Percentiles rank a stretch among this genome's conserved stretches.
Conservation (phyloP, 2,329 filamentous ascomycete genomes). For the Penicillium concentricum region DNA sequence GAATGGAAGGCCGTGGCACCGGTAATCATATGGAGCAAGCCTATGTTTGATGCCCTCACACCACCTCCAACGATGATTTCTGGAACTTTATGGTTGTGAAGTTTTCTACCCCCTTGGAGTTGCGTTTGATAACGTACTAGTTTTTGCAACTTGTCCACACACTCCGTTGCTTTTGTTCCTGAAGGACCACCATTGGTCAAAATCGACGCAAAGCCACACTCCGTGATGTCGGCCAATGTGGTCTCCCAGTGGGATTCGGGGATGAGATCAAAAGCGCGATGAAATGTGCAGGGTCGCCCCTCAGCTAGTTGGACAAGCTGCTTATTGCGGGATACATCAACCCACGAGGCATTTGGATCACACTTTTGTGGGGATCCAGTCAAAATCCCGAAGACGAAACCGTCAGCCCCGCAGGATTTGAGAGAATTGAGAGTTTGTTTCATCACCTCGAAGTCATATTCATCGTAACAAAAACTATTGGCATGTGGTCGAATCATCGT, state of each 20-base stretch:
- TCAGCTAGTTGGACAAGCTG: slow-evolving; percentile 45
- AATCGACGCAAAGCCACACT: slow-evolving; percentile 48
- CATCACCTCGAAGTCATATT: slow-evolving; percentile 47
- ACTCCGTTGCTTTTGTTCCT: slow-evolving; percentile 37
- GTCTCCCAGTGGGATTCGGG: slow-evolving; percentile 20
- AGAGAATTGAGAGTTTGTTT: slow-evolving; percentile 38
- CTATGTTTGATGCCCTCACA: slow-evolving; percentile 48
- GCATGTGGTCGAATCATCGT: slow-evolving; percentile 55
- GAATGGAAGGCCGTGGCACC: slow-evolving; percentile 45
- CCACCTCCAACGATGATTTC: slow-evolving; percentile 54
- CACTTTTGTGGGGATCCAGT: slow-evolving; percentile 10
- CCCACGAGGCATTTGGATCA: background rate
- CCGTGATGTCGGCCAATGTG: slow-evolving; percentile 37
- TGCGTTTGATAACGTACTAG: slow-evolving; percentile 19
- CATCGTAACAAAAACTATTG: slow-evolving; percentile 47
- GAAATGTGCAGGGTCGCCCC: slow-evolving; percentile 53
- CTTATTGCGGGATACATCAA: slow-evolving; percentile 46
- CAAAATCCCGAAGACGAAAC: slow-evolving; percentile 56
- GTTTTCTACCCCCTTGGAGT: background rate
- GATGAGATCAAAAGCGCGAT: slow-evolving; percentile 53
- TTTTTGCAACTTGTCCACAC: slow-evolving; percentile 32
- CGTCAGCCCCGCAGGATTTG: slow-evolving; percentile 38
- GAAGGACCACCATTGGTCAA: slow-evolving; percentile 49
- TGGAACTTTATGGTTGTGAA: slow-evolving; percentile 17
- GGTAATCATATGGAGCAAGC: slow-evolving; percentile 30